Conservation (phyloP, 2,329 filamentous ascomycete genomes). For the Phialemonium atrogriseum region DNA sequence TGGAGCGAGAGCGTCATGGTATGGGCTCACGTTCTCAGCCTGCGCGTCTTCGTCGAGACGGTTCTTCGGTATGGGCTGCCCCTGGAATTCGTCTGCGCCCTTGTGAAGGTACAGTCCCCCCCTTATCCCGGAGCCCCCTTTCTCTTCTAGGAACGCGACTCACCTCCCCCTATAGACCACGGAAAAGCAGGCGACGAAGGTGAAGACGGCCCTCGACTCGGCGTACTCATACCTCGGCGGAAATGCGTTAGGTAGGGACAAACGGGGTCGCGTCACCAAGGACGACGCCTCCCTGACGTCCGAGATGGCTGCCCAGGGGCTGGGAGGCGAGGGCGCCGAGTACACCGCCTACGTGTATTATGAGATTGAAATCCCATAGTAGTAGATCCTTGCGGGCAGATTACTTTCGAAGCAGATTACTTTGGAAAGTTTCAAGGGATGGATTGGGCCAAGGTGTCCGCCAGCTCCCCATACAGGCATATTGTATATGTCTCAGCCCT, state of each 20-base stretch:
- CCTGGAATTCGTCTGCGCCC: slow-evolving; percentile 75
- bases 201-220: slow-evolving; percentile 69
- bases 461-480: too few species aligned
- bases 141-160: too few species aligned
- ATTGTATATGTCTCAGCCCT: too few species aligned
- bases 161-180: slow-evolving; percentile 52
- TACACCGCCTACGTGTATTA: slow-evolving; percentile 98
- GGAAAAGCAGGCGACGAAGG: slow-evolving; percentile 72
- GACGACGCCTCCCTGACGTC: slow-evolving; percentile 73
- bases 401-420: too few species aligned
- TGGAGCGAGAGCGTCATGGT: slow-evolving; percentile 96
- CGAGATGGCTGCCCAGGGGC: slow-evolving; percentile 73
- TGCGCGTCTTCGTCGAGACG: slow-evolving; percentile 94
- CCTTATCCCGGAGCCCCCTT: not conserved
- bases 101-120: slow-evolving; percentile 71
- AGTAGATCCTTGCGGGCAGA: too few species aligned
- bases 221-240: slow-evolving; percentile 88
- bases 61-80: slow-evolving; percentile 94
- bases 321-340: slow-evolving; percentile 64
- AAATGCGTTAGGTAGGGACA: slow-evolving; percentile 89
- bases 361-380: slow-evolving; percentile 68
- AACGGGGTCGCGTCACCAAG: slow-evolving; percentile 84
- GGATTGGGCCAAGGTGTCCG: too few species aligned
- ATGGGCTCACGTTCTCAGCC: slow-evolving; percentile 84
- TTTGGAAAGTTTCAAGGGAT: too few species aligned